Percentiles rank a stretch among this genome's conserved stretches.
phyloP scores from a whole-genome alignment of 345 rosid species.

The Hevea brasiliensis region DNA sequence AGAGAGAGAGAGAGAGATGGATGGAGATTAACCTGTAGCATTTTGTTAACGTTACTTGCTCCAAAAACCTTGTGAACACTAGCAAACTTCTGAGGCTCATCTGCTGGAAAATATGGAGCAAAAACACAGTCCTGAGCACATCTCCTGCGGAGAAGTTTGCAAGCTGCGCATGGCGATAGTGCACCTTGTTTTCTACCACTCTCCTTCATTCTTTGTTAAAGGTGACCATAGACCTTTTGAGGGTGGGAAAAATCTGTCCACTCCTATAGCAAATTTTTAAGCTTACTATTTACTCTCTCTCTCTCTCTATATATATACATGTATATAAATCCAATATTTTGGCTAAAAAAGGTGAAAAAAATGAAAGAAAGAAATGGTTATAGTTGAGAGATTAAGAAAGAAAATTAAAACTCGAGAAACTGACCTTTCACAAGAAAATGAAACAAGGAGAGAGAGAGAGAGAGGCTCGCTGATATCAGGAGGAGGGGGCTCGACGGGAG shows the following conservation, averaged over 20 bases:
- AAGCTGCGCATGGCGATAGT: conserved; percentile 86
- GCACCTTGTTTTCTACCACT: conserved; percentile 68
- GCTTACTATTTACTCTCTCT: too few species aligned
- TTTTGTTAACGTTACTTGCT: conserved; percentile 93
- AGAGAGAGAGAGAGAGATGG: too few species aligned
- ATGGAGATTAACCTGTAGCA: conserved; percentile 63
- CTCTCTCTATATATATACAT: too few species aligned
- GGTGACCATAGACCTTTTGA: neutral
- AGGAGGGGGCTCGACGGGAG: conserved; percentile 12
- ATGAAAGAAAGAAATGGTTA: neutral
- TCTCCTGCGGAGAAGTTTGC: conserved; percentile 83
- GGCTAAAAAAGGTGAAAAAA: too few species aligned
- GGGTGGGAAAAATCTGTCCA: neutral
- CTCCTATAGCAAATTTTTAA: neutral
- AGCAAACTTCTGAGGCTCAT: conserved; percentile 86
- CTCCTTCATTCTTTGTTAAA: conserved; percentile 46
- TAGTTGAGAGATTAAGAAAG: neutral
- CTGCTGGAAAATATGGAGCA: conserved; percentile 88
- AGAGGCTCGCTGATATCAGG: too few species aligned
- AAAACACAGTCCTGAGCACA: conserved; percentile 84
- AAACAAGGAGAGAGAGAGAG: neutral
- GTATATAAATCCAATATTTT: too few species aligned
- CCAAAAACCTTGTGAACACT: conserved; percentile 91
- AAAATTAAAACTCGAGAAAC: neutral
- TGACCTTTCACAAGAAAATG: neutral